Conservation (phyloP, 805 yeast genomes). For the Blastobotrys parvus region DNA sequence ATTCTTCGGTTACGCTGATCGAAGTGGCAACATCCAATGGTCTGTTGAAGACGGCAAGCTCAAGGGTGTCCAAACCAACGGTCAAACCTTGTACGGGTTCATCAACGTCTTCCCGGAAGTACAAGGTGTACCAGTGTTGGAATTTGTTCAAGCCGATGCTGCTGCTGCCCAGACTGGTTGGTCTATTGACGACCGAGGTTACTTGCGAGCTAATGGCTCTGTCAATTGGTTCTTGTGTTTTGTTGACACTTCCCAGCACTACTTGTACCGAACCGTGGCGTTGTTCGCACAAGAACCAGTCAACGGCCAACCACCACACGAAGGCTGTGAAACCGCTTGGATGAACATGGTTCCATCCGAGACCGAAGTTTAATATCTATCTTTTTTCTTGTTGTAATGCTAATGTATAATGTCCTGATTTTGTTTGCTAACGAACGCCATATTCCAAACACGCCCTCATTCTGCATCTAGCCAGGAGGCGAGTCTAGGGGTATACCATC, state of each 20-base stretch:
- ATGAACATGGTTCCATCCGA: neutral
- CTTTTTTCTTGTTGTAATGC: too few species aligned
- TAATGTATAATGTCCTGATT: too few species aligned
- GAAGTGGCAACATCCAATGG: neutral
- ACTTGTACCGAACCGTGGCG: neutral
- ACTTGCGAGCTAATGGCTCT: neutral
- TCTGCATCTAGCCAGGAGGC: too few species aligned
- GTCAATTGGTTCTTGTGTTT: constrained; percentile 1
- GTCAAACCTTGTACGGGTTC: neutral
- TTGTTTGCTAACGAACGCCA: too few species aligned
- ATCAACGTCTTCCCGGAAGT: neutral
- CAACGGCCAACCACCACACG: constrained; percentile 2
- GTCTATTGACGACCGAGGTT: constrained; percentile 1
- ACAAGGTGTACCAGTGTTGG: neutral
- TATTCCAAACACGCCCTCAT: too few species aligned
- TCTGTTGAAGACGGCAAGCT: constrained; percentile 2
- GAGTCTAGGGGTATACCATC: too few species aligned
- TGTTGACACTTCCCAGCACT: neutral
- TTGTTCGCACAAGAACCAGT: neutral
- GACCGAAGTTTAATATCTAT: too few species aligned
- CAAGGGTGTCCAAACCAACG: neutral
- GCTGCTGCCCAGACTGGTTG: constrained; percentile 1
- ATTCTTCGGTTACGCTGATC: neutral
- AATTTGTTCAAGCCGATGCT: neutral
- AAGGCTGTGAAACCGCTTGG: constrained; percentile 1